phyloP scores from a whole-genome alignment of 768 basidiomycete species.

The Cyathus striatus region DNA sequence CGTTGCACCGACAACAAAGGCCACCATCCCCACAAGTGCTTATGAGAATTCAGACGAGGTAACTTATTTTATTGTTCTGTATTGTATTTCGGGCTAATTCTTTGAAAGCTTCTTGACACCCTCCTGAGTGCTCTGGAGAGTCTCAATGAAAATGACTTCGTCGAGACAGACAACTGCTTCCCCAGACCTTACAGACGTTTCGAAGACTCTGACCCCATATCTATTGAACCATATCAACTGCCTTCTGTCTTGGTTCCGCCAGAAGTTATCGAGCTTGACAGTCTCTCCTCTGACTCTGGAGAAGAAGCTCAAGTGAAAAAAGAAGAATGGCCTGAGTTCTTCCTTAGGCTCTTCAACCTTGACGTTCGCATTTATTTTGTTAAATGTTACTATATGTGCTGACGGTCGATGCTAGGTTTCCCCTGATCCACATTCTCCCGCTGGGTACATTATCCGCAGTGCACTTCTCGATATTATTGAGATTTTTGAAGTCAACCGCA shows the following conservation, averaged over 20 bases:
- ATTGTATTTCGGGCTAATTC: slow-evolving; percentile 4
- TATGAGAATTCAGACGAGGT: slow-evolving; percentile 63
- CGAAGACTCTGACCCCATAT: slow-evolving; percentile 31
- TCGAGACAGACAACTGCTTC: slow-evolving; percentile 48
- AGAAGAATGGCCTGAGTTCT: slow-evolving; percentile 79
- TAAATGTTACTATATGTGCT: no score
- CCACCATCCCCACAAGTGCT: slow-evolving; percentile 38
- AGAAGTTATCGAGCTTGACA: slow-evolving; percentile 79
- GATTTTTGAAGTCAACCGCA: slow-evolving; percentile 93
- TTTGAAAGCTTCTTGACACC: slow-evolving; percentile 64
- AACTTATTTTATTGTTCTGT: slow-evolving; percentile 3
- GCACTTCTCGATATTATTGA: slow-evolving; percentile 73
- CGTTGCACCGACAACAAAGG: slow-evolving; percentile 54
- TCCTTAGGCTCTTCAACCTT: slow-evolving; percentile 61
- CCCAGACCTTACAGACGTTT: slow-evolving; percentile 61
- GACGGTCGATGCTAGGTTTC: slow-evolving; percentile 75
- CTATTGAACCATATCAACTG: slow-evolving; percentile 53
- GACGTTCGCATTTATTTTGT: slow-evolving; percentile 28
- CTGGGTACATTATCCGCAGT: slow-evolving; percentile 77
- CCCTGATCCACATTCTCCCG: slow-evolving; percentile 65
- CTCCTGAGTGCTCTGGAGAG: slow-evolving; percentile 58
- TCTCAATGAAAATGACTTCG: slow-evolving; percentile 58
- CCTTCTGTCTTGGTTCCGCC: slow-evolving; percentile 84
- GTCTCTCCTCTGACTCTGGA: slow-evolving; percentile 60
- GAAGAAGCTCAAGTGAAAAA: slow-evolving; percentile 72